These are phyloP conservation scores for Eucalyptus sp. DNA, from an alignment of 345 rosid genomes.

Conservation along the genomic window DNA sequence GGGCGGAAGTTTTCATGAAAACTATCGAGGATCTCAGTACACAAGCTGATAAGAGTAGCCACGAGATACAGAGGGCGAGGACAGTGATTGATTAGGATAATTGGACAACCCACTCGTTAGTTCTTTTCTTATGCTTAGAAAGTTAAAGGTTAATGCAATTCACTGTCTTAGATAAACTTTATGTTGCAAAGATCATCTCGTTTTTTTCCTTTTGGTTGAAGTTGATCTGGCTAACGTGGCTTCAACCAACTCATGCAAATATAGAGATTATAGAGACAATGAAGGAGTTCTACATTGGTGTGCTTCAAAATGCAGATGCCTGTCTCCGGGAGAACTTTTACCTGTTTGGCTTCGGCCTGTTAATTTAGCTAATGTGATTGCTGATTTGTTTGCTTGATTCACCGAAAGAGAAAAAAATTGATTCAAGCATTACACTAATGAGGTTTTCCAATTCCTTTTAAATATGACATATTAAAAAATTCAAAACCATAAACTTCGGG, in stretches of 20 bases:
- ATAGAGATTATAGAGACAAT: neutral
- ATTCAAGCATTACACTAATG: too few relatives aligned
- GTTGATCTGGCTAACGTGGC: neutral
- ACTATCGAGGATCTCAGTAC: constrained; percentile 41
- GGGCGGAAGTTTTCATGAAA: constrained; percentile 37
- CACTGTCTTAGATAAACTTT: neutral
- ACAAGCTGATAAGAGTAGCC: constrained; percentile 52
- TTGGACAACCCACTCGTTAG: constrained; percentile 11
- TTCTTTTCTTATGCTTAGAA: neutral
- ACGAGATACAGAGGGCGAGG: constrained; percentile 53
- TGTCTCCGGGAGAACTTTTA: too few relatives aligned
- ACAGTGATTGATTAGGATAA: constrained; percentile 43
- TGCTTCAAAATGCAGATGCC: too few relatives aligned
- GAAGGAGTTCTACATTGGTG: neutral
- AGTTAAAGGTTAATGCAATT: neutral
- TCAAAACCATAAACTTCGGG: too few relatives aligned
- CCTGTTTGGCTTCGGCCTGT: too few relatives aligned
- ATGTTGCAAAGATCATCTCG: neutral
- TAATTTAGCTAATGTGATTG: too few relatives aligned
- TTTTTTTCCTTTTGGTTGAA: neutral
- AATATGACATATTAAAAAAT: too few relatives aligned
- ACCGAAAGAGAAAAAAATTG: too few relatives aligned
- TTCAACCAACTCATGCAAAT: neutral
- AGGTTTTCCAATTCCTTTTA: too few relatives aligned
- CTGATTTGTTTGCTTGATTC: too few relatives aligned